Base-by-base conservation (phyloP, 176 grass and related monocot species). In the Thalia dealbata region DNA sequence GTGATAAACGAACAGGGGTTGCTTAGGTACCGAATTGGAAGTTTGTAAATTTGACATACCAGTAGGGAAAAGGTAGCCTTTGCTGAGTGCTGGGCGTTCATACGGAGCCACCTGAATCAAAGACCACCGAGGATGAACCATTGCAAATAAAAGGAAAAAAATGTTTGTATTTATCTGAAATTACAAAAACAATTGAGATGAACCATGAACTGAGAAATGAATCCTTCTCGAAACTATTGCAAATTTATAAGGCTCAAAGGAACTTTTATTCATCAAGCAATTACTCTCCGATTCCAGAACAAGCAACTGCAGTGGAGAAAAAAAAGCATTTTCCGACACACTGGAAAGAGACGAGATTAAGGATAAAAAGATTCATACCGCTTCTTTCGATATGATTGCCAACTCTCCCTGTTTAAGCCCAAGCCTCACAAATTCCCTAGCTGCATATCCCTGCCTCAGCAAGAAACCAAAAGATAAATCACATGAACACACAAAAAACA, bases 341-440 rank as follows among this genome's bases (percentile, higher is more conserved):
- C 18, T 15, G 25, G 25, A 27, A 28, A 28, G 13, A 13, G 13
- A 15, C 3, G 28, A 64, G 14, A 64, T 30, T 16, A 10, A 15
- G 10, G 2, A 7, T 14, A 64, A 15, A 15, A 64, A 30, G 26
- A 28, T 28, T 15, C 13, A 48, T 92, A 93, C 90, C 18, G 87
- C 85, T 70, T 99, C 95, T 84, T 93, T 97, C 64, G 95, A 97
- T 80, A 97, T 88, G 81, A 97, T 81, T 66, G 90, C 95, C 38
- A 97, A 83, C 81, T 97, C 90, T 79, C 95, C 95, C 1, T 85
- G 85, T 56, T 91, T 69, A n/a, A 88, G 71, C 35, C 85, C 85
- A 74, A 86, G 87, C 70, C 91, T 92, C 5, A 71, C 79, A 65
- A 93, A 97, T 76, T 97, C 95, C 76, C 81, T 75, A 7, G 90